Evolutionary conservation across 345 rosid species (phyloP), one percentile per base, ranked within the genome.

Genomic region (Iberis pinnata): DNA sequence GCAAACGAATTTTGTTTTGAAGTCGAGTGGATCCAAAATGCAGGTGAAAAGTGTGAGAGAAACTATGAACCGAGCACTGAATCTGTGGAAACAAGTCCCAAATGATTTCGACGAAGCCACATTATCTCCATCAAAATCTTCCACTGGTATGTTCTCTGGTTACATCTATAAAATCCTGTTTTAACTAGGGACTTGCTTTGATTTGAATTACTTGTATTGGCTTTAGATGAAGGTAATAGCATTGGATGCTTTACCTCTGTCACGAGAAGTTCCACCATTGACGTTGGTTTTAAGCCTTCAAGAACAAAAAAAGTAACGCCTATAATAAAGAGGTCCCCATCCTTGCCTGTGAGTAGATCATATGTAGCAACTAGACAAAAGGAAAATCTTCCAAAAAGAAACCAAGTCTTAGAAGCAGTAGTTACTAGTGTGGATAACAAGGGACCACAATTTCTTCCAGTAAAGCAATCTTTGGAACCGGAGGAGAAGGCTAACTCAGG

Each of bases 11-110:
- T 55, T 2, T n/a, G 41, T 49, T 38, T 44, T 12, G 7, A 9
- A 47, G 29, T 49, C 32, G 49, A 18, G 52, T 29, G 42, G 11
- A 52, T 38, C 4, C 8, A 37, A 41, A 49, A 48, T 61, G 62
- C 17, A 67, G 98, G 87, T 90, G 38, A 90, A 87, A 66, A 72
- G 77, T 56, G 98, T 90, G 10, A 73, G 98, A 38, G 96, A 90
- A 60, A 80, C 89, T 18, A 87, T 90, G 95, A 84, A 82, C 67
- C 75, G 78, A 41, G 65, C 86, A 12, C 32, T 87, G 78, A 83
- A 73, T 45, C 53, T 75, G 27, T 90, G 98, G 98, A 90, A 82
- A 70, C 77, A 68, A 36, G 81, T 87, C 53, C 63, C 75, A 31
- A 63, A 62, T 56, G 69, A 63, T 74, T 47, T 63, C 10, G 82